Evolutionary conservation across 78 protist genomes (phyloP).

Genomic region (Tieghemostelium lacteum): DNA sequence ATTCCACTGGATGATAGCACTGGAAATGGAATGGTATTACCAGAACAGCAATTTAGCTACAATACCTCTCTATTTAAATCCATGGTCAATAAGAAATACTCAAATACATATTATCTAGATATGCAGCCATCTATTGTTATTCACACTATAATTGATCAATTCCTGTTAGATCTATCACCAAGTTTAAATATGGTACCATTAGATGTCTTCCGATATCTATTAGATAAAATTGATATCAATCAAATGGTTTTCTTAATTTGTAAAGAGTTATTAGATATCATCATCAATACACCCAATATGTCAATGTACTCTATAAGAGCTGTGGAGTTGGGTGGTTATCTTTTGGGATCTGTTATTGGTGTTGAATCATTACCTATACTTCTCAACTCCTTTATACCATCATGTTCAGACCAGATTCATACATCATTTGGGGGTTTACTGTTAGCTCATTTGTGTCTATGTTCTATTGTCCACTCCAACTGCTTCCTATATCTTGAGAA

Average conservation of each 20-base stretch:
- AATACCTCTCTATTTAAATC: background rate
- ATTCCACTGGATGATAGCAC: background rate
- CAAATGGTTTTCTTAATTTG: slow-evolving; percentile 1
- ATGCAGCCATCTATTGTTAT: background rate
- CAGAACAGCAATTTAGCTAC: background rate
- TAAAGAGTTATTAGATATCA: background rate
- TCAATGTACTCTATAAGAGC: background rate
- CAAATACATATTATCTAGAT: too few relatives aligned
- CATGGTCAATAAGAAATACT: background rate
- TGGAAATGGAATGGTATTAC: too few relatives aligned
- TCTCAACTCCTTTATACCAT: slow-evolving; percentile 59
- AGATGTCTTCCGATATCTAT: background rate
- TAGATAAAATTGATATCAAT: background rate
- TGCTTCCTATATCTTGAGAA: slow-evolving; percentile 6
- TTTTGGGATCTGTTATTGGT: slow-evolving; percentile 49
- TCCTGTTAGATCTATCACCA: slow-evolving; percentile 12
- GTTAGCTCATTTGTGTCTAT: slow-evolving; percentile 18
- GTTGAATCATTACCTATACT: slow-evolving; percentile 56
- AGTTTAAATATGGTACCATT: background rate
- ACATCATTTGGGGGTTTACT: slow-evolving; percentile 19
- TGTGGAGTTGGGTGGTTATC: slow-evolving; percentile 62
- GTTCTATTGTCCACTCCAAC: slow-evolving; percentile 15
- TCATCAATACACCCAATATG: background rate
- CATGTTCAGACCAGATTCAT: slow-evolving; percentile 21
- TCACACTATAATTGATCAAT: slow-evolving; percentile 8